Percentiles rank a stretch among this genome's conserved stretches.
These are phyloP conservation scores for Wallacemonas rigidus DNA, from an alignment of 208 protist genomes.

Conservation along the genomic window DNA sequence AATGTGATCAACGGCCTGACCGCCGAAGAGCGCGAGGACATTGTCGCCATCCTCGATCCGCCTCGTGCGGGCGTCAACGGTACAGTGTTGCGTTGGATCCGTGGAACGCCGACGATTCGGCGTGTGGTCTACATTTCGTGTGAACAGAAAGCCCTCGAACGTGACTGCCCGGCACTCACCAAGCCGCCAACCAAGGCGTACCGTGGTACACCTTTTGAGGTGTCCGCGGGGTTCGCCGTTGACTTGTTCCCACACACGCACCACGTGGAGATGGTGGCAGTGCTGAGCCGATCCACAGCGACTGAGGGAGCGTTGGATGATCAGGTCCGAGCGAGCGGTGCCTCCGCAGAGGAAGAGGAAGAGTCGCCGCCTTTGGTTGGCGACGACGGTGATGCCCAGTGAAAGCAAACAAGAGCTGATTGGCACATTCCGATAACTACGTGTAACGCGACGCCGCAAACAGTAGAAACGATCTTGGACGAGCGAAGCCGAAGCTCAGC, in stretches of 20 bases:
- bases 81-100: conserved; percentile 94
- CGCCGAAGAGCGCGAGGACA: conserved; percentile 47
- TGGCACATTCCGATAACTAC: no score
- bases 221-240: conserved; percentile 85
- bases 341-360: conserved; percentile 7
- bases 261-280: conserved; percentile 93
- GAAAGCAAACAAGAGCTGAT: not conserved
- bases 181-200: conserved; percentile 83
- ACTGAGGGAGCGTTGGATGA: no score
- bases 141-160: conserved; percentile 90
- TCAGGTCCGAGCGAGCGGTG: no score
- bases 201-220: conserved; percentile 79
- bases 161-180: conserved; percentile 81
- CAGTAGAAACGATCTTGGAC: no score
- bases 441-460: no score
- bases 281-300: conserved; percentile 65
- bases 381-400: not conserved
- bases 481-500: no score
- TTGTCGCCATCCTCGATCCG: conserved; percentile 92
- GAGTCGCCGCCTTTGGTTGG: not conserved
- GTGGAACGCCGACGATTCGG: conserved; percentile 80
- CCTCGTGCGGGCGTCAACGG: conserved; percentile 86
- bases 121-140: conserved; percentile 96
- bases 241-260: conserved; percentile 97
- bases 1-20: conserved; percentile 53